Evolutionary conservation across 2,329 filamentous ascomycete genomes (phyloP), one percentile per base, ranked within the genome.

Genomic region (Calonectria honghensis): DNA sequence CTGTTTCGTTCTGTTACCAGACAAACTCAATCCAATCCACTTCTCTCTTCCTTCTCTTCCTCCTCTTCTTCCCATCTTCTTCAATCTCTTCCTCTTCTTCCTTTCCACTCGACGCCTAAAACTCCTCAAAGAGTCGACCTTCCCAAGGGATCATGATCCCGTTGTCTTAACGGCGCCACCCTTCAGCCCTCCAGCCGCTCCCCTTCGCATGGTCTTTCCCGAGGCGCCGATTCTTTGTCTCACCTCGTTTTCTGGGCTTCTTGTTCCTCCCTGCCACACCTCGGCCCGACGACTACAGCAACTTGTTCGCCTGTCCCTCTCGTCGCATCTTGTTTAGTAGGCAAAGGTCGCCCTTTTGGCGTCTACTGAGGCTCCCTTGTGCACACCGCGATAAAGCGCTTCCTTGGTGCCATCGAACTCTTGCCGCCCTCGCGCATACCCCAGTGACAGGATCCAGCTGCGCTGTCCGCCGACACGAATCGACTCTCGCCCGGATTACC

Each of bases 201-300:
- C 74, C 63, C 76, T 78, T 77, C 72, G 76, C 74, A 74, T 79
- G 71, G 64, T 77, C 79, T 72, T 81, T 79, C 68, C 73, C 73
- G 79, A 82, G 80, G 72, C 80, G 78, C 77, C 79, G 77, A 78
- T 79, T 81, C 76, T 80, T 82, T 83, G 81, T 83, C 82, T 82
- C 81, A 82, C 78, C 75, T 79, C 77, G 70, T 71, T 73, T 73
- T 75, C 74, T 78, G 76, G 78, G 75, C 74, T 76, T 76, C 79
- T 80, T 78, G 67, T 75, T 78, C 73, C 77, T 79, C 80, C 78
- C 78, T 81, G 74, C 77, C 74, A 77, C 73, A 71, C 71, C 77
- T 77, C 77, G 78, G 75, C 74, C 73, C 79, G 80, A 81, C 79
- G 77, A 79, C 80, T 72, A 78, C 74, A 75, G 67, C 73, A 72